phyloP scores from a whole-genome alignment of 2,329 filamentous ascomycete species.

The Scedosporium boydii region DNA sequence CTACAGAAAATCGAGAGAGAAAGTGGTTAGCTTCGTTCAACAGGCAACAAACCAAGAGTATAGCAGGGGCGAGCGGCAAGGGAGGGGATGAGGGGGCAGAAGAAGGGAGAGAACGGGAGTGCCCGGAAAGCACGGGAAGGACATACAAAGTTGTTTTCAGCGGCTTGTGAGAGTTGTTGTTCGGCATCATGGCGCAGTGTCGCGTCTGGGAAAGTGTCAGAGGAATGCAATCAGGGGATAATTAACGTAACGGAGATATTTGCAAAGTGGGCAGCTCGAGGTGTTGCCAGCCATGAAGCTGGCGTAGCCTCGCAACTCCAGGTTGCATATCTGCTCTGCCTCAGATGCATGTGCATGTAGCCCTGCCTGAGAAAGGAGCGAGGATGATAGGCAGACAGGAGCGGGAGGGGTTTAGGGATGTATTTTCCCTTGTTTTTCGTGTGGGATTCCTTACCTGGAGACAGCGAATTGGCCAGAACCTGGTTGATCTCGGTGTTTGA shows the following conservation, averaged over 20 bases:
- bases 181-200: slow-evolving; percentile 83
- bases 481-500: slow-evolving; percentile 88
- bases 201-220: slow-evolving; percentile 49
- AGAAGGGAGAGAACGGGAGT: background rate
- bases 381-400: background rate
- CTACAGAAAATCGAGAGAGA: slow-evolving; percentile 35
- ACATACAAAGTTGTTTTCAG: slow-evolving; percentile 88
- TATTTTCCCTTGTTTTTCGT: slow-evolving; percentile 2
- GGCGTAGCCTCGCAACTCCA: background rate
- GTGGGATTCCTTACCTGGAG: slow-evolving; percentile 60
- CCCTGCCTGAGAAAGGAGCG: background rate
- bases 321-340: slow-evolving; percentile 1
- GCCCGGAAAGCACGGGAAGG: background rate
- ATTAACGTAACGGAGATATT: background rate
- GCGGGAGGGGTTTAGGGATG: background rate
- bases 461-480: slow-evolving; percentile 95
- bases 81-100: slow-evolving; percentile 9
- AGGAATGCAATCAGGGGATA: slow-evolving; percentile 22
- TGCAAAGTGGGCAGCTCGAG: slow-evolving; percentile 9
- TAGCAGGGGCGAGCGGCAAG: slow-evolving; percentile 4
- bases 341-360: slow-evolving; percentile 3
- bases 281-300: background rate
- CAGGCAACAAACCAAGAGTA: background rate
- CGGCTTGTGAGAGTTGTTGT: slow-evolving; percentile 85
- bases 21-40: background rate